Percentiles rank a stretch among this genome's conserved stretches.
These are phyloP conservation scores for Sporothrix brasiliensis DNA, from an alignment of 2,329 filamentous ascomycete species.

Conservation along the genomic window DNA sequence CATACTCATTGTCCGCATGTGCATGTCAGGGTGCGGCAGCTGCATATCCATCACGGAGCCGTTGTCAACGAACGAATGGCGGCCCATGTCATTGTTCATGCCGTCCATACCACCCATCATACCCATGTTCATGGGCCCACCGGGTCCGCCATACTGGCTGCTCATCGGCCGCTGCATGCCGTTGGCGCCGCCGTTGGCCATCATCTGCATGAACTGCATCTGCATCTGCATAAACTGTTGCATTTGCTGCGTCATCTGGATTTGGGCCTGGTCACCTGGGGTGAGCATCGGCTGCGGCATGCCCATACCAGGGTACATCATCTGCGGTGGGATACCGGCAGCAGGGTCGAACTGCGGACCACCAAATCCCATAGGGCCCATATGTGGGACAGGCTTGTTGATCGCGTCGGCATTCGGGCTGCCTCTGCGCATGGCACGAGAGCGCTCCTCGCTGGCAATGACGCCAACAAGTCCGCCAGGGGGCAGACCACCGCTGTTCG, in stretches of 20 bases:
- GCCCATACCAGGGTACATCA: conserved; percentile 52
- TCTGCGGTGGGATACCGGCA: conserved; percentile 54
- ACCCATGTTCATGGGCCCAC: conserved; percentile 35
- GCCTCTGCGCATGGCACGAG: conserved; percentile 74
- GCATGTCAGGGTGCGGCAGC: conserved; percentile 48
- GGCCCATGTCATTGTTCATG: conserved; percentile 41
- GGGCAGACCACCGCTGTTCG: conserved; percentile 49
- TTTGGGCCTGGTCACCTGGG: conserved; percentile 70
- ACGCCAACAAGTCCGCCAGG: conserved; percentile 84
- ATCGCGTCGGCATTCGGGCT: conserved; percentile 68
- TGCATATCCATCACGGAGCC: conserved; percentile 50
- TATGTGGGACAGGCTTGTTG: conserved; percentile 43
- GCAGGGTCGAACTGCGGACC: conserved; percentile 53
- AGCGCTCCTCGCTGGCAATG: conserved; percentile 82
- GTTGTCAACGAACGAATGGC: conserved; percentile 52
- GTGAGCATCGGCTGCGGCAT: conserved; percentile 49
- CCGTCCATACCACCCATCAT: conserved; percentile 51
- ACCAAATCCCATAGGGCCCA: conserved; percentile 32
- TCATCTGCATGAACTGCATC: conserved; percentile 92
- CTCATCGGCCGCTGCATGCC: conserved; percentile 37
- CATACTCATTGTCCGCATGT: conserved; percentile 79
- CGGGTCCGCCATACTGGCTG: conserved; percentile 36
- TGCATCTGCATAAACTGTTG: conserved; percentile 89
- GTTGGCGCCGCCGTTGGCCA: conserved; percentile 49
- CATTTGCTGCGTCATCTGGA: conserved; percentile 83